Evolutionary conservation across 2,329 filamentous ascomycete genomes (phyloP), one percentile per base, ranked within the genome.

Genomic region (Neopestalotiopsis sp.): DNA sequence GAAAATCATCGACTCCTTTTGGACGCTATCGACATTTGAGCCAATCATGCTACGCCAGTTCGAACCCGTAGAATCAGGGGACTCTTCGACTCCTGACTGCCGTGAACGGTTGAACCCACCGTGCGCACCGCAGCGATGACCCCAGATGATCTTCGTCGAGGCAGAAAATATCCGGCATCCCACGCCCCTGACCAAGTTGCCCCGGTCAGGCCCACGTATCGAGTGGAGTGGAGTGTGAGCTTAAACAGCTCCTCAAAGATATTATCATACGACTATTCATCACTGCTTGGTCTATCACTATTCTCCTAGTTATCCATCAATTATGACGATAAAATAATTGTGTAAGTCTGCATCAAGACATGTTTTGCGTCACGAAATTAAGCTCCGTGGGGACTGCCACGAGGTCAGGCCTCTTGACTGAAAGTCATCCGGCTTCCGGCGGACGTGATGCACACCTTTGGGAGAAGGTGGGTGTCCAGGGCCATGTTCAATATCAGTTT

Each of bases 401-500:
- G 61, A 64, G 61, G 61, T 38, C 45, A 34, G 28, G 42, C 9
- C 40, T 45, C 38, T 42, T 53, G 42, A 45, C 20, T 28, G 30
- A 20, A 42, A 38, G 53, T 57, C 63, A 66, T 4, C 63, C 63
- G 63, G 63, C 63, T 24, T 24, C 42, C 42, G 63, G 17, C 49
- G 63, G 49, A 38, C 59, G 28, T 38, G 24, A 56, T 56, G 42
- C 63, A 34, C 42, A 56, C 49, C 40, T 56, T 32, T 40, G 49
- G 28, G 13, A 66, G 49, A 56, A 66, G 61, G 63, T 66, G 63
- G 63, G 63, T 66, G 63, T 56, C 45, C n/a, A 57, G 63, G 63
- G 30, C 67, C 40, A 66, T 62, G 65, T 68, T 32, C 74, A 74
- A 77, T 76, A 76, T 76, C 73, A 72, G 9, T 71, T 72, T 73